Base-by-base conservation (phyloP, 2,329 filamentous ascomycete genomes). In the Aphanoascus verrucosus region DNA sequence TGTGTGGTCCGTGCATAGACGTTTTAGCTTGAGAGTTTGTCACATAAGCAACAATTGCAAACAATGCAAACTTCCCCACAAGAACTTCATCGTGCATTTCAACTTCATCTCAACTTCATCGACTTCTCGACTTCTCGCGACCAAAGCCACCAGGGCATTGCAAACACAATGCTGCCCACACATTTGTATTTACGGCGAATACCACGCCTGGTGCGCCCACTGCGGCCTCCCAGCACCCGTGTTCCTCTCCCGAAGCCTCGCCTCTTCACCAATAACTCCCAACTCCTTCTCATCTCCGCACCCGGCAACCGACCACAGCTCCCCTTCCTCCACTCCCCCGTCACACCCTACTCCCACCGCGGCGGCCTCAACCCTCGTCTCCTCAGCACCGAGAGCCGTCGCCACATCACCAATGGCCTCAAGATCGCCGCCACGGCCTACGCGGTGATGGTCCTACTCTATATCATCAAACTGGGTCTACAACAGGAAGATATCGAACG, bases 401-500 rank as follows among this genome's bases (percentile, higher is more conserved):
- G 80, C 61, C 76, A 83, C 74, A 73, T 90, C 55, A 83, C 80
- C 58, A 77, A 85, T 58, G 85, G 91, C 62, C 74, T 87, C 45
- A 81, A 80, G 62, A 75, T 85, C 31, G 84, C 83, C 40, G 72
- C 83, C 32, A 86, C 86, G 59, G 88, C 86, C 40, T 90, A 83
- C 76, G 77, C 81, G 12, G 77, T 83, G 40, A 67, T 82, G 6
- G 71, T 77, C 43, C 77, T 84, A 55, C 68, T 82, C 41, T 72
- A 80, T 38, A 72, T 85, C 8, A 79, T 83, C 38, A 77, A 78
- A 59, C 80, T 82, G 58, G 83, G 83, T 14, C 65, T 88, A 35
- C 77, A 85, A 63, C 84, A 90, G 63, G 88, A 94, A 68, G 73
- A 77, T 56, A 74, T 87, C 43, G 89, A 96, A 70, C 78, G 84